Percentiles rank a stretch among this genome's conserved stretches.
Conservation (phyloP, 768 basidiomycete species). For the Boletus fagicola region DNA sequence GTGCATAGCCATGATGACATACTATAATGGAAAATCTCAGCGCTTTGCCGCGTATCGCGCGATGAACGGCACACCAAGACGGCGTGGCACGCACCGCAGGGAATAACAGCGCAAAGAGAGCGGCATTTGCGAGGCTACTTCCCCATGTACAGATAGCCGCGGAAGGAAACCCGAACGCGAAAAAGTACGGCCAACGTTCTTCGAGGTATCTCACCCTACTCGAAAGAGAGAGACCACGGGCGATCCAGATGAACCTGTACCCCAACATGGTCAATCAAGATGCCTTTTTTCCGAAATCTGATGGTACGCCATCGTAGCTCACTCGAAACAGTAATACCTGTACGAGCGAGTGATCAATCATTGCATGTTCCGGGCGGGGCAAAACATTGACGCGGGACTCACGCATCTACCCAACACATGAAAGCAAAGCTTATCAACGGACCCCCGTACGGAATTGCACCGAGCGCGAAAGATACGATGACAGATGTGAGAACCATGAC, state of each 20-base stretch:
- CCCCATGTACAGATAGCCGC: constrained; percentile 73
- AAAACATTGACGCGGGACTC: constrained; percentile 38
- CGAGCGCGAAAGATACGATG: constrained; percentile 61
- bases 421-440: constrained; percentile 62
- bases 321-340: constrained; percentile 93
- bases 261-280: constrained; percentile 15
- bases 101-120: constrained; percentile 78
- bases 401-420: constrained; percentile 86
- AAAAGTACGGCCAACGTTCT: constrained; percentile 87
- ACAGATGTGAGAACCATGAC: constrained; percentile 83
- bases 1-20: constrained; percentile 80
- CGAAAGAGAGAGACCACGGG: constrained; percentile 67
- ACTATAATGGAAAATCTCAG: constrained; percentile 45
- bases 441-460: constrained; percentile 65
- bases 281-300: neutral
- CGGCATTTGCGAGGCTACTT: constrained; percentile 74
- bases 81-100: constrained; percentile 55
- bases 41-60: neutral
- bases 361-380: neutral
- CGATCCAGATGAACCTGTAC: constrained; percentile 72
- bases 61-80: neutral
- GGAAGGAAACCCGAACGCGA: constrained; percentile 81
- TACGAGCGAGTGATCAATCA: constrained; percentile 1
- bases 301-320: constrained; percentile 23
- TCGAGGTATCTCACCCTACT: constrained; percentile 72